Evolutionary conservation across 2,329 filamentous ascomycete species (phyloP).

Genomic region (Fusarium siculi): DNA sequence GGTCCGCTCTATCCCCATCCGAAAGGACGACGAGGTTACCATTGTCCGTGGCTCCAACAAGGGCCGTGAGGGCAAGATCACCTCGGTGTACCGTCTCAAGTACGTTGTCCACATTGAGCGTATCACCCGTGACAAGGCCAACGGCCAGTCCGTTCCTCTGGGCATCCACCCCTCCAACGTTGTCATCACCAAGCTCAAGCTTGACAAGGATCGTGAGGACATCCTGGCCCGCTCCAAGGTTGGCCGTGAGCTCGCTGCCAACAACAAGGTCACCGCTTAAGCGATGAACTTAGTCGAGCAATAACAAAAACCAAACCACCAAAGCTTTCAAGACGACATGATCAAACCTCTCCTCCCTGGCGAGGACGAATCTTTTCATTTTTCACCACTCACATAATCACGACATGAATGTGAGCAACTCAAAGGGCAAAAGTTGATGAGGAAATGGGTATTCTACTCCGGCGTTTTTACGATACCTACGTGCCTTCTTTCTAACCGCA

Average conservation of each 20-base stretch:
- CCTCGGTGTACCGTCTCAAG: conserved; percentile 97
- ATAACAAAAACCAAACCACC: conserved; percentile 28
- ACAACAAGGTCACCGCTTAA: conserved; percentile 74
- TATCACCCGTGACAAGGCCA: conserved; percentile 95
- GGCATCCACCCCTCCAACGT: conserved; percentile 97
- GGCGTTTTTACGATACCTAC: conserved; percentile 51
- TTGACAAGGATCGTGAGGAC: conserved; percentile 92
- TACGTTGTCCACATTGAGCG: conserved; percentile 98
- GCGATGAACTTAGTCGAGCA: conserved; percentile 37
- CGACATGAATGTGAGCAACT: conserved; percentile 28
- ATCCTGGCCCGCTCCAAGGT: conserved; percentile 87
- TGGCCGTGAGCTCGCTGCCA: conserved; percentile 80
- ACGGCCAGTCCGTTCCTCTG: conserved; percentile 94
- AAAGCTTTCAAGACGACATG: conserved; percentile 27
- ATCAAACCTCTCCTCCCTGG: conserved; percentile 35
- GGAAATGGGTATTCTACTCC: conserved; percentile 53
- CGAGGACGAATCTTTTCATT: conserved; percentile 39
- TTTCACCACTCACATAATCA: conserved; percentile 29
- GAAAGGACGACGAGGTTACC: conserved; percentile 96
- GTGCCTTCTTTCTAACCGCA: conserved; percentile 41
- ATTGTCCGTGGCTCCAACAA: conserved; percentile 95
- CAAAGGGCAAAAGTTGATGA: conserved; percentile 44
- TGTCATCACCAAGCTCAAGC: conserved; percentile 98
- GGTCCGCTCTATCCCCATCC: conserved; percentile 96
- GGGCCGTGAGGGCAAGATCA: conserved; percentile 98